phyloP scores from a whole-genome alignment of 306 rosid species.

The Leucaena leucocephala region DNA sequence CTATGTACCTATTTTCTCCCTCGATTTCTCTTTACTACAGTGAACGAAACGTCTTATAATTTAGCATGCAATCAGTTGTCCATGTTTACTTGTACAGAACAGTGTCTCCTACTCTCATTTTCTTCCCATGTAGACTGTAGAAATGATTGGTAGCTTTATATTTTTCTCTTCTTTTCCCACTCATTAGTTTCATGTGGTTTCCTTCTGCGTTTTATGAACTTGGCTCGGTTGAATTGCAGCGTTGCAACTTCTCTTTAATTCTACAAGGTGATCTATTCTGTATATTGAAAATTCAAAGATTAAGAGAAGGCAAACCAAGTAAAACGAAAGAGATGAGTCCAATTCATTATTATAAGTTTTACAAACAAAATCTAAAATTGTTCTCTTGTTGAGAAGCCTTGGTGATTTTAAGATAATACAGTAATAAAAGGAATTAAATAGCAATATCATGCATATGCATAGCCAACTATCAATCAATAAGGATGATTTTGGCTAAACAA shows the following conservation, averaged over 20 bases:
- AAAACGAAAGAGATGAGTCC: not conserved
- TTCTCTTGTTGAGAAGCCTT: not conserved
- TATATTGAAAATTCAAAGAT: not conserved
- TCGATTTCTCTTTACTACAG: conserved; percentile 16
- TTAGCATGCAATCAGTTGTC: conserved; percentile 16
- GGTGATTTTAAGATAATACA: not conserved
- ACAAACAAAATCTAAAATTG: not conserved
- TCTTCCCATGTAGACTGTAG: not conserved
- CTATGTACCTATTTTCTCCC: conserved; percentile 17
- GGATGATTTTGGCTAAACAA: not conserved
- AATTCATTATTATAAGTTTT: not conserved
- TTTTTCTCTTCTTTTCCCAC: not conserved
- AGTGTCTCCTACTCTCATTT: not conserved
- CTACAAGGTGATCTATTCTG: not conserved
- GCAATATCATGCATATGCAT: not conserved
- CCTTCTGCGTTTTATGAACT: not conserved
- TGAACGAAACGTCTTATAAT: conserved; percentile 22
- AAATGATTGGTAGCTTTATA: not conserved
- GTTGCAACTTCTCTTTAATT: not conserved
- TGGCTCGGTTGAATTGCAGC: not conserved
- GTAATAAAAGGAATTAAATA: not conserved
- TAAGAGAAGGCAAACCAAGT: not conserved
- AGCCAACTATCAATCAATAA: not conserved
- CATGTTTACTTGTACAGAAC: not conserved
- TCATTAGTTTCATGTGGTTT: not conserved